phyloP scores from a whole-genome alignment of 2,329 filamentous ascomycete genomes.

The Cercospora canescens region DNA sequence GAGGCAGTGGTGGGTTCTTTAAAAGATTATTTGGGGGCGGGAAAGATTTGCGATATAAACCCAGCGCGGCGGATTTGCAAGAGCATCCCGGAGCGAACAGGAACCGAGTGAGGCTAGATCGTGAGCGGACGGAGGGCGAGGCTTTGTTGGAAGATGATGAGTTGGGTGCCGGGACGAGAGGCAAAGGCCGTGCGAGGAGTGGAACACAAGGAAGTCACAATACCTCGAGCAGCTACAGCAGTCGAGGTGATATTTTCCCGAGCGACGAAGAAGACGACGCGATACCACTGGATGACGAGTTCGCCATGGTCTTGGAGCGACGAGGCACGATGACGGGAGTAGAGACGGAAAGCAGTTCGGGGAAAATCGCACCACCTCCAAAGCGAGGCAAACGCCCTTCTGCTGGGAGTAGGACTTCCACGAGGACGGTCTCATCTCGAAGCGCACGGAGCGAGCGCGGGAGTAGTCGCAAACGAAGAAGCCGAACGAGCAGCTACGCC shows the following conservation, averaged over 20 bases:
- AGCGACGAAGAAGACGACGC: slow-evolving; percentile 87
- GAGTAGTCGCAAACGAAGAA: slow-evolving; percentile 20
- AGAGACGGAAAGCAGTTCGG: slow-evolving; percentile 70
- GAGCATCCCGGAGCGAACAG: slow-evolving; percentile 71
- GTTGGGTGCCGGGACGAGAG: slow-evolving; percentile 37
- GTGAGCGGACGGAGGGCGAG: slow-evolving; percentile 59
- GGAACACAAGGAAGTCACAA: slow-evolving; percentile 76
- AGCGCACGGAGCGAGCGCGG: slow-evolving; percentile 23
- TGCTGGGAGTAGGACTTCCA: slow-evolving; percentile 36
- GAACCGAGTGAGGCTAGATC: slow-evolving; percentile 23
- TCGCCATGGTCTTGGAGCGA: slow-evolving; percentile 77
- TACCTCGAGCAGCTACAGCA: slow-evolving; percentile 83
- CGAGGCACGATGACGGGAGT: slow-evolving; percentile 51
- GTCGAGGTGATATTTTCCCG: slow-evolving; percentile 84
- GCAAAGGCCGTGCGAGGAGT: slow-evolving; percentile 64
- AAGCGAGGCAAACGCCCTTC: slow-evolving; percentile 43
- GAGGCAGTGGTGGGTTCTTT: slow-evolving; percentile 76
- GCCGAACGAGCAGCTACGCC: slow-evolving; percentile 19
- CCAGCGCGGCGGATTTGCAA: slow-evolving; percentile 84
- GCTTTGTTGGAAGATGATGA: slow-evolving; percentile 69
- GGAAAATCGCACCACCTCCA: slow-evolving; percentile 47
- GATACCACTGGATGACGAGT: slow-evolving; percentile 88
- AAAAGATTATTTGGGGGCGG: slow-evolving; percentile 75
- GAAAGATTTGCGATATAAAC: slow-evolving; percentile 78
- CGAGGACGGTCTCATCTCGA: slow-evolving; percentile 27